phyloP scores from a whole-genome alignment of 2,329 filamentous ascomycete species.

The Diaporthe aspalathi region DNA sequence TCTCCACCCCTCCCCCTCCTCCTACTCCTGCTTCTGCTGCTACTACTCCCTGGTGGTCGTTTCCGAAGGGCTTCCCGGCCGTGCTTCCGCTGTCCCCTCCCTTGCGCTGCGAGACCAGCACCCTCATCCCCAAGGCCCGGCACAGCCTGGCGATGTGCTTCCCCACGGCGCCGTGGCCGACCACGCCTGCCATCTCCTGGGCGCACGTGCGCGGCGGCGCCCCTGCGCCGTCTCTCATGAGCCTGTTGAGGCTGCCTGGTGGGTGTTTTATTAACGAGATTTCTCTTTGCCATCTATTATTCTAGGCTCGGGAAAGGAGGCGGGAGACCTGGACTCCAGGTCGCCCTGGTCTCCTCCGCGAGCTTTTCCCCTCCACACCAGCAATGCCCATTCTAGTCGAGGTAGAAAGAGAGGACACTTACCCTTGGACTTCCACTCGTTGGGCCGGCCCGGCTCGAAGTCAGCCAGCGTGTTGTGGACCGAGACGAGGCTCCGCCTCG shows the following conservation, averaged over 20 bases:
- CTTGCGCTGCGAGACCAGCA: slow-evolving; percentile 43
- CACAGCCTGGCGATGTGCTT: slow-evolving; percentile 42
- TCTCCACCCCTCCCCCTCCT: not conserved
- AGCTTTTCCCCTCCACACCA: not conserved
- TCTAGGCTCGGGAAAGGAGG: not conserved
- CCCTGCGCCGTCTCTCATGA: slow-evolving; percentile 29
- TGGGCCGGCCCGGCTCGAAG: slow-evolving; percentile 29
- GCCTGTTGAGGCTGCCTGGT: slow-evolving; percentile 28
- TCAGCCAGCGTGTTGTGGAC: slow-evolving; percentile 42
- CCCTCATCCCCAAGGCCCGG: slow-evolving; percentile 43
- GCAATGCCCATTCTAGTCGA: not conserved
- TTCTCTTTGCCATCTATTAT: not conserved
- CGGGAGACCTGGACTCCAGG: no score
- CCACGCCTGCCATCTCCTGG: slow-evolving; percentile 35
- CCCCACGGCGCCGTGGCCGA: slow-evolving; percentile 40
- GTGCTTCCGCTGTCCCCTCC: not conserved
- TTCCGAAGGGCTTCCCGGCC: not conserved
- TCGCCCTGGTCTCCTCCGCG: no score
- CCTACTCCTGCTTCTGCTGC: not conserved
- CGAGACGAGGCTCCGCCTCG: slow-evolving; percentile 41
- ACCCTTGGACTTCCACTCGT: slow-evolving; percentile 37
- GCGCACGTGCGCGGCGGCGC: slow-evolving; percentile 33
- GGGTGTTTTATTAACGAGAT: not conserved
- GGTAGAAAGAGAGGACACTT: not conserved
- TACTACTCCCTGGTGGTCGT: not conserved